Evolutionary conservation across 2,329 filamentous ascomycete species (phyloP).

Genomic region (Aspergillus pseudoterreus): DNA sequence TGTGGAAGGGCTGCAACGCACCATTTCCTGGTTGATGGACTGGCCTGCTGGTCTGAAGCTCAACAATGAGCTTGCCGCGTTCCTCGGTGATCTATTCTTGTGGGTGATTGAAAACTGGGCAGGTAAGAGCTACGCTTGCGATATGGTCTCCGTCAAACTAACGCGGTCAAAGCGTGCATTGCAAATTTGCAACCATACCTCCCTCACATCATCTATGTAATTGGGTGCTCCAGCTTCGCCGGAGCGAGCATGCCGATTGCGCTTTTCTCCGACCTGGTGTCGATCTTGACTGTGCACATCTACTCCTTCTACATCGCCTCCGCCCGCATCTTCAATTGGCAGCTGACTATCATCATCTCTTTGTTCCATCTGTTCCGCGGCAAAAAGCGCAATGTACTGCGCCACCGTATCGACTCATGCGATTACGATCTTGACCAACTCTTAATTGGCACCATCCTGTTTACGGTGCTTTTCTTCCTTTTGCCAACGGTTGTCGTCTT

Average conservation of each 20-base stretch:
- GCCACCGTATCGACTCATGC: slow-evolving; percentile 97
- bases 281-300: slow-evolving; percentile 88
- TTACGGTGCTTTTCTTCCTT: slow-evolving; percentile 91
- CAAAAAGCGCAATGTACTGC: slow-evolving; percentile 94
- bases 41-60: slow-evolving; percentile 94
- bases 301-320: slow-evolving; percentile 98
- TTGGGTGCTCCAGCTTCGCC: slow-evolving; percentile 91
- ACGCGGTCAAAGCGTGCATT: slow-evolving; percentile 61
- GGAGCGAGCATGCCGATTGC: slow-evolving; percentile 97
- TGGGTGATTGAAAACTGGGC: slow-evolving; percentile 99
- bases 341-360: slow-evolving; percentile 91
- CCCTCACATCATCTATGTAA: slow-evolving; percentile 84
- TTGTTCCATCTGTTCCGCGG: slow-evolving; percentile 98
- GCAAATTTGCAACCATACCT: slow-evolving; percentile 71
- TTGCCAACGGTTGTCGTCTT: slow-evolving; percentile 94
- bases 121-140: slow-evolving; percentile 47
- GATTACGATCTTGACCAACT: slow-evolving; percentile 98
- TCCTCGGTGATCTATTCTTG: slow-evolving; percentile 89
- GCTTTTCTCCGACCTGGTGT: slow-evolving; percentile 89
- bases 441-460: slow-evolving; percentile 91
- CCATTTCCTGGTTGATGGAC: slow-evolving; percentile 93
- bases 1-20: slow-evolving; percentile 79
- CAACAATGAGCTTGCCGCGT: slow-evolving; percentile 88
- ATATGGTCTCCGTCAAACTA: slow-evolving; percentile 9
- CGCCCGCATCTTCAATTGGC: slow-evolving; percentile 97